Conservation (phyloP, 768 basidiomycete species). For the Lentinula sp. region DNA sequence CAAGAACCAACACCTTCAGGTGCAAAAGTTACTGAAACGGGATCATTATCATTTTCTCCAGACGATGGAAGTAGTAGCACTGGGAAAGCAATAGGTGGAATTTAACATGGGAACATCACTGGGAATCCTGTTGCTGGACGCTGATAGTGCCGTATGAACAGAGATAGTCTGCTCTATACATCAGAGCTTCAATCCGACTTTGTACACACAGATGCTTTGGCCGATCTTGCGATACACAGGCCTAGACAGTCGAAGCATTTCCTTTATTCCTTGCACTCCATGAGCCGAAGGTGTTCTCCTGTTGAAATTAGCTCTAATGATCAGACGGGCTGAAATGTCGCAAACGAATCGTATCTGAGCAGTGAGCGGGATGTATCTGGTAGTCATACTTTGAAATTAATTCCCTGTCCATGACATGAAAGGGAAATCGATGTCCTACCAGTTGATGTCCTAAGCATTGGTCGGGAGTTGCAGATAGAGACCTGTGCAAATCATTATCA, state of each 20-base stretch:
- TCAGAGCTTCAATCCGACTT: background rate
- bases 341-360: background rate
- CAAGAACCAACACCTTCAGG: background rate
- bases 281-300: background rate
- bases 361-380: background rate
- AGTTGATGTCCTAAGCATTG: background rate
- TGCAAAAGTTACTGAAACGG: background rate
- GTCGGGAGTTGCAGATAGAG: background rate
- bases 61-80: background rate
- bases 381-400: background rate
- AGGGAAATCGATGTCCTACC: too few species aligned
- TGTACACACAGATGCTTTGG: background rate
- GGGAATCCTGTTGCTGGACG: background rate
- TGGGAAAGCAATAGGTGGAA: background rate
- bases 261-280: background rate
- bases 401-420: too few species aligned
- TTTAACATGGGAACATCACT: background rate
- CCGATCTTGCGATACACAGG: background rate
- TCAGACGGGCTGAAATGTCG: background rate
- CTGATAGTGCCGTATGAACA: background rate
- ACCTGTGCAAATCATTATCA: background rate
- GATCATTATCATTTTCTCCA: background rate
- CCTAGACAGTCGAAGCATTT: background rate
- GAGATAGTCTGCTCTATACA: background rate
- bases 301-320: background rate